phyloP scores from a whole-genome alignment of 2,329 filamentous ascomycete genomes.

The Cryphonectria carpinicola region DNA sequence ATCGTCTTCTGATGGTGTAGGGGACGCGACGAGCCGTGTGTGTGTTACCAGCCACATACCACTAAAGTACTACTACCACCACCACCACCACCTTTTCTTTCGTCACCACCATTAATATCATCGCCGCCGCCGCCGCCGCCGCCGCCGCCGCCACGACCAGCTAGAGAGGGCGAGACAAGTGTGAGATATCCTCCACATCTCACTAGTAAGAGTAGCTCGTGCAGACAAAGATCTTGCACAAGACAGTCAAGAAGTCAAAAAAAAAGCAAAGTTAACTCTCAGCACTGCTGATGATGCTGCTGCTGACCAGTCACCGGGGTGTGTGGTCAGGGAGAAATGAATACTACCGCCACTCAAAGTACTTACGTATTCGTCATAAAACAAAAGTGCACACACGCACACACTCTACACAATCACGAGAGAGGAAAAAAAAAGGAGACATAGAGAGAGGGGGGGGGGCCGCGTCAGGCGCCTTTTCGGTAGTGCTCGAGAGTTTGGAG shows the following conservation, averaged over 20 bases:
- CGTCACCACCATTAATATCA: background rate
- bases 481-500: background rate
- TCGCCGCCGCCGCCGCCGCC: no score
- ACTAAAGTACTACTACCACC: background rate
- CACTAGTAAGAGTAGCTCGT: background rate
- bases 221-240: background rate
- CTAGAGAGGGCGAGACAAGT: background rate
- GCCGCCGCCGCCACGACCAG: no score
- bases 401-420: background rate
- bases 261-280: background rate
- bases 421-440: background rate
- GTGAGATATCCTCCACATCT: background rate
- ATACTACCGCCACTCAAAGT: background rate
- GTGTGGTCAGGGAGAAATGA: background rate
- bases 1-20: slow-evolving; percentile 12
- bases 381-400: background rate
- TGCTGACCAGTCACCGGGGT: background rate
- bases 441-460: background rate
- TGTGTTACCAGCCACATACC: background rate
- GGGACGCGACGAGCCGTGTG: background rate
- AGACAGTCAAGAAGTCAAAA: background rate
- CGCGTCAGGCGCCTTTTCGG: background rate
- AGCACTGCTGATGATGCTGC: background rate
- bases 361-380: background rate
- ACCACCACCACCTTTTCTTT: no score